Base-by-base conservation (phyloP, 202 grass and related monocot species). In the Bolboschoenoplectus hybrid region DNA sequence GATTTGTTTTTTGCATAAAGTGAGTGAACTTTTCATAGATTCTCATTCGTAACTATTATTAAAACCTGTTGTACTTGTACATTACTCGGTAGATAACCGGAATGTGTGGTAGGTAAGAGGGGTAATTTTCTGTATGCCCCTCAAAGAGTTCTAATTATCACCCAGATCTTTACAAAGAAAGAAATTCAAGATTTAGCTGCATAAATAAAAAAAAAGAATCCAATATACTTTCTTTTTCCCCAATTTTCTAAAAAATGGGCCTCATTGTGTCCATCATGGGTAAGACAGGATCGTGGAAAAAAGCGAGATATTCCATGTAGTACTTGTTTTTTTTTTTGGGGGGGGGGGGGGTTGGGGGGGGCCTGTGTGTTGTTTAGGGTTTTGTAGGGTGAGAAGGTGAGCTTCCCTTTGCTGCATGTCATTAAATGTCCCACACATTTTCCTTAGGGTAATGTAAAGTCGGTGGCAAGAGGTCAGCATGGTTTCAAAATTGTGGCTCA, bases 1-100 rank as follows among this genome's bases (percentile, higher is more conserved):
- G 46, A 82, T 82, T 82, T 49, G 58, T 67, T 82, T 26, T 67
- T 50, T 67, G 40, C 63, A 67, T 51, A 67, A 82, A 67, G 35
- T 82, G 75, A 10, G 32, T 36, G 0, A 80, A 80, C 52, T 60
- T 80, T 36, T 56, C 6, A 7, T 80, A 60, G 75, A 43, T 80
- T 40, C 53, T 52, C 19, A 51, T 80, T 60, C 51, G 60, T 36
- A 53, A 58, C 36, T 60, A 80, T 79, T 58, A 60, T 41, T 60
- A 80, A 80, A 79, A 19, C 7, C 3, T n/a, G 52, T 43, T 80
- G 75, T 41, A 60, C 53, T 43, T 80, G 75, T 41, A 60, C 36
- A 43, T 80, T 19, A 60, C 75, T 60, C 36, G 2, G 16, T 57
- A 58, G 16, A 80, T 60, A 60, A 60, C 14, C 53, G 43, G 34